phyloP scores from a whole-genome alignment of 139 green algal species.

The Pleodorina starrii region DNA sequence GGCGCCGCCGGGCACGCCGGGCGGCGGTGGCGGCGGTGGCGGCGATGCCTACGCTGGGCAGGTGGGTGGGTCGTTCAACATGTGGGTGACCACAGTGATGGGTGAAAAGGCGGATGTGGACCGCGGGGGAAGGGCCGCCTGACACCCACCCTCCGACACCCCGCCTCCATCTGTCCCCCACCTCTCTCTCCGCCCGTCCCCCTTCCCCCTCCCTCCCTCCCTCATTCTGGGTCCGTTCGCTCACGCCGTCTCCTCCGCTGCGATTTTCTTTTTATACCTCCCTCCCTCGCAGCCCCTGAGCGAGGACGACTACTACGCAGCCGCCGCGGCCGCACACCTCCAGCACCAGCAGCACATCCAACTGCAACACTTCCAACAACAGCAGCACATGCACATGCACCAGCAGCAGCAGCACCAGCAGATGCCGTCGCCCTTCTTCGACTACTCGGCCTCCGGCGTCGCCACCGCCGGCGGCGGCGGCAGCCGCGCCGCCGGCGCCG shows the following conservation, averaged over 20 bases:
- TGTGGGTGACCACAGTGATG: no score
- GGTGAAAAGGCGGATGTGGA: no score
- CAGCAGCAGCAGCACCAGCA: neutral
- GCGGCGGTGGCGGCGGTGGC: neutral
- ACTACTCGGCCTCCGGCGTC: neutral
- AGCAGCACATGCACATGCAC: no score
- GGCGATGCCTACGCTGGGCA: neutral
- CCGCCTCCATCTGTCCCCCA: no score
- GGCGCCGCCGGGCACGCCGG: neutral
- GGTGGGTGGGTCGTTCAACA: no score
- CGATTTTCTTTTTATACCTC: no score
- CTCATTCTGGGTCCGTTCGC: no score
- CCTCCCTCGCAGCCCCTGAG: neutral
- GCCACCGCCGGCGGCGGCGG: neutral
- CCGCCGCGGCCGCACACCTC: neutral
- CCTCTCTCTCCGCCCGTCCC: no score
- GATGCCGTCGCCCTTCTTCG: slow-evolving; percentile 24
- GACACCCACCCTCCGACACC: no score
- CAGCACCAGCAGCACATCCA: neutral
- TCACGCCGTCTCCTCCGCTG: no score
- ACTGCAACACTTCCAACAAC: neutral
- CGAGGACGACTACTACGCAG: slow-evolving; percentile 1
- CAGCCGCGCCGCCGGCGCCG: neutral
- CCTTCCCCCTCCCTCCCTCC: no score
- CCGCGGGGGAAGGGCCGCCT: no score